These are phyloP conservation scores for Aquilaria sinensis DNA, from an alignment of 345 rosid species.

Conservation along the genomic window DNA sequence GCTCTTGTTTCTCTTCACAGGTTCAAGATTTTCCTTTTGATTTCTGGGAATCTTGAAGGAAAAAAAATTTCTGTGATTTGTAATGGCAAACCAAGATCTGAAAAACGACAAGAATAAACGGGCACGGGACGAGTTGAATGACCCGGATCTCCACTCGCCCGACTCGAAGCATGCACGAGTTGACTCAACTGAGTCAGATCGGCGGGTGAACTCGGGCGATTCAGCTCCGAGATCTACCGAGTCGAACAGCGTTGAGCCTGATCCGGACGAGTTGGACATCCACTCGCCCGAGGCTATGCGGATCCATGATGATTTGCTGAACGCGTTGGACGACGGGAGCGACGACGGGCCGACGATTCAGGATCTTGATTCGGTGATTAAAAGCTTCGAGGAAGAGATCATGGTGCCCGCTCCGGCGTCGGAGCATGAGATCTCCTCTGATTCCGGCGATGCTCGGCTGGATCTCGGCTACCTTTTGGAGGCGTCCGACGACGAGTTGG, in stretches of 20 bases:
- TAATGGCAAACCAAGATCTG: constrained; percentile 11
- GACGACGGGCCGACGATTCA: constrained; percentile 29
- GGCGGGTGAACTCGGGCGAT: constrained; percentile 17
- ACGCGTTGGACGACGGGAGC: constrained; percentile 50
- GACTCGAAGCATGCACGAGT: no score
- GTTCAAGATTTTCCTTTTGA: neutral
- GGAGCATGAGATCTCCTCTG: constrained; percentile 12
- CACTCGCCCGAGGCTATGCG: constrained; percentile 47
- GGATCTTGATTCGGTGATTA: constrained; percentile 66
- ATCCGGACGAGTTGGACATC: constrained; percentile 18
- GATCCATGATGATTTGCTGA: constrained; percentile 50
- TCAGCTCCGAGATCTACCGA: constrained; percentile 17
- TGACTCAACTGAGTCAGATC: constrained; percentile 23
- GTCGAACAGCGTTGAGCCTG: constrained; percentile 30
- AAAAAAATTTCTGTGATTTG: neutral
- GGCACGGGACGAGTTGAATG: constrained; percentile 13
- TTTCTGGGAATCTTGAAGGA: constrained; percentile 1
- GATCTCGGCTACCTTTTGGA: constrained; percentile 69
- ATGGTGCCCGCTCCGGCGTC: constrained; percentile 8
- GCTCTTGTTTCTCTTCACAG: neutral
- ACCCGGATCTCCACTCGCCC: neutral
- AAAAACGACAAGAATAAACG: constrained; percentile 22
- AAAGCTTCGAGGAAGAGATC: constrained; percentile 67
- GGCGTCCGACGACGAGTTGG: constrained; percentile 84
- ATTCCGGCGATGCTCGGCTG: constrained; percentile 28